Conservation (phyloP, 176 grass and related monocot species). For the Elaeis guineensis region DNA sequence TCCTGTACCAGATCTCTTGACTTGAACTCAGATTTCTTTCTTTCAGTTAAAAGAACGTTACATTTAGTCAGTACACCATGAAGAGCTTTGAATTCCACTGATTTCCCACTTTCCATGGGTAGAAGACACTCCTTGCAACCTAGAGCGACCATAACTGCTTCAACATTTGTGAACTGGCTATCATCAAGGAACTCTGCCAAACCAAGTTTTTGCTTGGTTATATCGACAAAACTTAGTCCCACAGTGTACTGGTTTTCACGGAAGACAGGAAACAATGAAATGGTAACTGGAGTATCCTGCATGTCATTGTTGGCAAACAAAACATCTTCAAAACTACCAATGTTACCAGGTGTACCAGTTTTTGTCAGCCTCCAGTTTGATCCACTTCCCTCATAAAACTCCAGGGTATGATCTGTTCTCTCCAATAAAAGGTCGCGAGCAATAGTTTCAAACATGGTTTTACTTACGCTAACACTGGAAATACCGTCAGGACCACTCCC, state of each 20-base stretch:
- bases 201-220: slow-evolving; percentile 79
- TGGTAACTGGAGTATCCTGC: slow-evolving; percentile 78
- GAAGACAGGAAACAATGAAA: slow-evolving; percentile 62
- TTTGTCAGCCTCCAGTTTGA: slow-evolving; percentile 86
- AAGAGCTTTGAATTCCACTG: slow-evolving; percentile 65
- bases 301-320: slow-evolving; percentile 98
- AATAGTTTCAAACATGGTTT: slow-evolving; percentile 90
- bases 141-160: slow-evolving; percentile 74
- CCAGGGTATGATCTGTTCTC: slow-evolving; percentile 74
- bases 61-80: slow-evolving; percentile 59
- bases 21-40: slow-evolving; percentile 87
- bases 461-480: slow-evolving; percentile 78
- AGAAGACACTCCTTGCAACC: slow-evolving; percentile 96
- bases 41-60: slow-evolving; percentile 64
- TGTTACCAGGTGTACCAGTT: slow-evolving; percentile 89
- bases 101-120: slow-evolving; percentile 62
- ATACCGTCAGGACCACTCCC: slow-evolving; percentile 58
- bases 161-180: slow-evolving; percentile 84
- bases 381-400: slow-evolving; percentile 89
- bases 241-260: slow-evolving; percentile 65
- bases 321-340: slow-evolving; percentile 94
- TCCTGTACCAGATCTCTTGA: slow-evolving; percentile 85
- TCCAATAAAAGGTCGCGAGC: slow-evolving; percentile 83
- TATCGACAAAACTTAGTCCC: slow-evolving; percentile 84
- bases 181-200: slow-evolving; percentile 87